phyloP scores from a whole-genome alignment of 2,329 filamentous ascomycete genomes.

The Pestalotiopsis sp. region DNA sequence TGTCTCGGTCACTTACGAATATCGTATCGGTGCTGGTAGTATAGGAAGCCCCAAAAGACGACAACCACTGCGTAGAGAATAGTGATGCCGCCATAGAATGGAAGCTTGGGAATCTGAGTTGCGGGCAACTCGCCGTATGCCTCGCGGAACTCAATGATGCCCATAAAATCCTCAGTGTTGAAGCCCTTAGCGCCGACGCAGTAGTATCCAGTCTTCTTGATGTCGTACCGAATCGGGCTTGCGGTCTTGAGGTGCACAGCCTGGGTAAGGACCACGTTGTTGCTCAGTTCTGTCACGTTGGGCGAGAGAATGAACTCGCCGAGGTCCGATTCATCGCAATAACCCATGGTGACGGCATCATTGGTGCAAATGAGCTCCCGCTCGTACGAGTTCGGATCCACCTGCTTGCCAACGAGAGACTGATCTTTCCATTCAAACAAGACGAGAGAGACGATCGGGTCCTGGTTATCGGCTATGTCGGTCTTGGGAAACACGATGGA shows the following conservation, averaged over 20 bases:
- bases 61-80: slow-evolving; percentile 90
- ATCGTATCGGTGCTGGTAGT: slow-evolving; percentile 90
- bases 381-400: slow-evolving; percentile 38
- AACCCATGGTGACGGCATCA: slow-evolving; percentile 64
- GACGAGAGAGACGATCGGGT: slow-evolving; percentile 80
- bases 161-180: slow-evolving; percentile 70
- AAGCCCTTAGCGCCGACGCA: slow-evolving; percentile 82
- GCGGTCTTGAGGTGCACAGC: slow-evolving; percentile 81
- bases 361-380: slow-evolving; percentile 77
- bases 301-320: slow-evolving; percentile 82
- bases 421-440: slow-evolving; percentile 96
- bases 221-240: slow-evolving; percentile 74
- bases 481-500: slow-evolving; percentile 74
- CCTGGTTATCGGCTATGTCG: slow-evolving; percentile 59
- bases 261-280: slow-evolving; percentile 73
- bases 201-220: slow-evolving; percentile 93
- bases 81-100: slow-evolving; percentile 93
- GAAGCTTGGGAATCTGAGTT: slow-evolving; percentile 93
- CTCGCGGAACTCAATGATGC: slow-evolving; percentile 89
- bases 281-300: slow-evolving; percentile 73
- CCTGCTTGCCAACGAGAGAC: slow-evolving; percentile 71
- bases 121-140: slow-evolving; percentile 94
- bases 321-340: slow-evolving; percentile 76
- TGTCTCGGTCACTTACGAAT: slow-evolving; percentile 61
- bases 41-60: slow-evolving; percentile 90